These are phyloP conservation scores for Wickerhamomyces bisporus DNA, from an alignment of 805 yeast species.

Conservation along the genomic window DNA sequence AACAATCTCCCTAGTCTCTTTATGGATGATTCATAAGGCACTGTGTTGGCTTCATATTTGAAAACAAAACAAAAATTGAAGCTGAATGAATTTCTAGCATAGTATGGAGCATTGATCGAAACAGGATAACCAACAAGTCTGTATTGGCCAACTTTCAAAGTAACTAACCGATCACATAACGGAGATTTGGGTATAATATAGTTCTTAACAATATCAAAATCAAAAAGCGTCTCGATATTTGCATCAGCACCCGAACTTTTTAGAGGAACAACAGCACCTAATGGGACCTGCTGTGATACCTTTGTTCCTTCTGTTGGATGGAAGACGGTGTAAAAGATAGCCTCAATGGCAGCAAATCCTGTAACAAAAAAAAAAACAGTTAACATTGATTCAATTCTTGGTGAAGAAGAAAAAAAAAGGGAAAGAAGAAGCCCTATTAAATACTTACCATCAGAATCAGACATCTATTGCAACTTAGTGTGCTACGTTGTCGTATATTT, in stretches of 20 bases:
- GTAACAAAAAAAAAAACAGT: no score
- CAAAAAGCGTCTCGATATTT: conserved; percentile 42
- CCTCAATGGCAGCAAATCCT: conserved; percentile 86
- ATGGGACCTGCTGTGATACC: conserved; percentile 86
- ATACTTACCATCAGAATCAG: conserved; percentile 9
- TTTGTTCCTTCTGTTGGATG: conserved; percentile 96
- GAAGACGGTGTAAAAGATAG: conserved; percentile 85
- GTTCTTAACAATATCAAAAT: conserved; percentile 82
- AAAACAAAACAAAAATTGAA: conserved; percentile 94
- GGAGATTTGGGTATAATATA: conserved; percentile 93
- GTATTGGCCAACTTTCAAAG: conserved; percentile 64
- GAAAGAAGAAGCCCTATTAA: no score
- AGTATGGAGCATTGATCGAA: conserved; percentile 63
- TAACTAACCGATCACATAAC: conserved; percentile 74
- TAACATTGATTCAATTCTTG: no score
- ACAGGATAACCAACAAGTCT: conserved; percentile 88
- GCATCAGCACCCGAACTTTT: conserved; percentile 25
- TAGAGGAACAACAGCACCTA: conserved; percentile 51
- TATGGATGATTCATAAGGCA: conserved; percentile 83
- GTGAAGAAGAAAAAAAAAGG: no score
- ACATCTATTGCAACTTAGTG: conserved; percentile 2
- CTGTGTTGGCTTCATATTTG: conserved; percentile 71
- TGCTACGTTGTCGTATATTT: no score
- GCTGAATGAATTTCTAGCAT: conserved; percentile 86
- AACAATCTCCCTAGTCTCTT: conserved; percentile 84